Base-by-base conservation (phyloP, 306 rosid genomes). In the Echinosophora koreensis region DNA sequence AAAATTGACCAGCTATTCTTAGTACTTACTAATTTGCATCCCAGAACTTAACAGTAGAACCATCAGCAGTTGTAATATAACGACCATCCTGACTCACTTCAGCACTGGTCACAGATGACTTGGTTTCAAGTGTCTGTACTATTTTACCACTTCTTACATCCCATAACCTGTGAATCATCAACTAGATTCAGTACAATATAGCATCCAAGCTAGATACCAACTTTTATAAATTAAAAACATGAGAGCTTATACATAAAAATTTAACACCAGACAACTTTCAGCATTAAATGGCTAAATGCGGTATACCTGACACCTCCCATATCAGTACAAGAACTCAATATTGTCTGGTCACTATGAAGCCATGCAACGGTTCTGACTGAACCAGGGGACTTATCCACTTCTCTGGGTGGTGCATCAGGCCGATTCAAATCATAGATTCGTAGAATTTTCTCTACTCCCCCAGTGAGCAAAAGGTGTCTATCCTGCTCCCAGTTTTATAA, bases 41-140 rank as follows among this genome's bases (percentile, higher is more conserved):
- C 99, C 99, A 95, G 76, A 95, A 95, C 82, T 95, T 95, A 39
- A 95, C 99, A 15, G 96, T 86, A 30, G 92, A 88, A 57, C 99
- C 97, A 84, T 95, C 99, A 50, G 97, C 93, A 16, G 97, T 95
- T 13, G 97, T 89, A 62, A 95, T 95, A 86, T 90, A 95, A 8
- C 95, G 97, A 67, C 97, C 99, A 84, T 95, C 99, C 85, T 88
- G 99, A 85, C 99, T 91, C 73, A 95, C 99, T 91, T 95, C 99
- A 60, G 97, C 93, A 85, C 97, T 95, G 46, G 99, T 95, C 70
- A 95, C 93, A 46, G 99, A 88, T 8, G 91, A 88, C 86, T 89
- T 87, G 68, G 97, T 95, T 47, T 95, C 97, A 66, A 95, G 97
- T n/a, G 97, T 92, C 81, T 92, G 96, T 5, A 90, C 92, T 57